A percentile compares a stretch with the other conserved stretches of the same genome.
Conservation (phyloP, 2,329 filamentous ascomycete species). For the Fusarium nisikadoi region DNA sequence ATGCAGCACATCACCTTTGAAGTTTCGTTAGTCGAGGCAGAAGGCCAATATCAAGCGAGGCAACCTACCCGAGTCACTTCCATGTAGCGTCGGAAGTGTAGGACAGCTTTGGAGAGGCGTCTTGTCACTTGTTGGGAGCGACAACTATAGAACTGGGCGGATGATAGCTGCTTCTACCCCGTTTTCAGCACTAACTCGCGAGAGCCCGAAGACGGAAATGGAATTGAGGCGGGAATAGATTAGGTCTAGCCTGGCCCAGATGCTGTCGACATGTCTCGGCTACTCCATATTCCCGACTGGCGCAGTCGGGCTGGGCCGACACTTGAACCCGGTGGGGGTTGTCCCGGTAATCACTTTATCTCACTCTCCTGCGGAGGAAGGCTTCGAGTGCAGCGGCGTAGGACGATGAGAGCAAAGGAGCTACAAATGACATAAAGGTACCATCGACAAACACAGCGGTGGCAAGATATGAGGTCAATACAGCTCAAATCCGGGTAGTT, state of each 20-base stretch:
- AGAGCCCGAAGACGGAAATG: background rate
- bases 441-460: background rate
- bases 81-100: background rate
- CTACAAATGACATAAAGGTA: background rate
- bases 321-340: background rate
- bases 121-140: background rate
- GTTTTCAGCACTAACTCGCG: background rate
- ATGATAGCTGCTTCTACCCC: background rate
- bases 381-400: too few species aligned
- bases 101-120: too few species aligned
- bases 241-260: background rate
- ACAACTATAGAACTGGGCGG: too few species aligned
- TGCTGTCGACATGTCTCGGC: background rate
- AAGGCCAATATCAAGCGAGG: background rate
- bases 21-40: background rate
- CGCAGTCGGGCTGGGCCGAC: background rate
- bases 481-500: too few species aligned
- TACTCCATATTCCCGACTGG: background rate
- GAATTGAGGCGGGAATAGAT: background rate
- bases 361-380: background rate
- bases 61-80: background rate
- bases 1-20: too few species aligned
- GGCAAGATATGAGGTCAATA: background rate
- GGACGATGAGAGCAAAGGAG: background rate
- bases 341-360: background rate